These are phyloP conservation scores for Cladosporium sp. DNA, from an alignment of 2,329 filamentous ascomycete genomes.

Conservation along the genomic window DNA sequence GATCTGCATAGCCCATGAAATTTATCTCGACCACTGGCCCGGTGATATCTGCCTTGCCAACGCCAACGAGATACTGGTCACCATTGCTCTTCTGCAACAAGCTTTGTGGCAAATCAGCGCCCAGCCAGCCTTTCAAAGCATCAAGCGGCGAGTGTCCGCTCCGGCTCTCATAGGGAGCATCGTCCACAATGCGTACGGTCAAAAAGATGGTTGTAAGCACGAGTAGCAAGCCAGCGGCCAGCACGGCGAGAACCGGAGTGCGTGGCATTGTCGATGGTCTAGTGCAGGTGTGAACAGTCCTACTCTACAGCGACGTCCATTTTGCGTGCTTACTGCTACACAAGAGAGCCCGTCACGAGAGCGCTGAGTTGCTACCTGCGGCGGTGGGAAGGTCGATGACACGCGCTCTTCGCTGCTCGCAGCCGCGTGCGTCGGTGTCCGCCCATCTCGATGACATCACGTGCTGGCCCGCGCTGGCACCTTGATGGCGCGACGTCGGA, in stretches of 20 bases:
- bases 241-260: constrained; percentile 5
- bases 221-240: constrained; percentile 19
- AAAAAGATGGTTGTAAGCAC: constrained; percentile 18
- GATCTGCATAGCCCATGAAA: constrained; percentile 86
- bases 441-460: constrained; percentile 6
- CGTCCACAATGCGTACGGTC: constrained; percentile 7
- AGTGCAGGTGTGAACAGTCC: not conserved
- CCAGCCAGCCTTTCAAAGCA: not conserved
- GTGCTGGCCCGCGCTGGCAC: not conserved
- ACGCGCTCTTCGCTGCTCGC: too few relatives aligned
- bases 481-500: not conserved
- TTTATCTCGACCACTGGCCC: constrained; percentile 85
- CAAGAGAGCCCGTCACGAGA: not conserved
- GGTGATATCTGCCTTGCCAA: constrained; percentile 69
- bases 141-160: not conserved
- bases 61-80: constrained; percentile 57
- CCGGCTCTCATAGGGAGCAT: not conserved
- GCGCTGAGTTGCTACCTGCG: too few relatives aligned
- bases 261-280: constrained; percentile 2
- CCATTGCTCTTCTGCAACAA: constrained; percentile 10
- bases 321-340: not conserved
- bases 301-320: not conserved
- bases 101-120: not conserved
- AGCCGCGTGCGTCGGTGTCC: too few relatives aligned
- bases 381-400: not conserved